phyloP scores from a whole-genome alignment of 768 basidiomycete species.

The Lactarius hatsudake region DNA sequence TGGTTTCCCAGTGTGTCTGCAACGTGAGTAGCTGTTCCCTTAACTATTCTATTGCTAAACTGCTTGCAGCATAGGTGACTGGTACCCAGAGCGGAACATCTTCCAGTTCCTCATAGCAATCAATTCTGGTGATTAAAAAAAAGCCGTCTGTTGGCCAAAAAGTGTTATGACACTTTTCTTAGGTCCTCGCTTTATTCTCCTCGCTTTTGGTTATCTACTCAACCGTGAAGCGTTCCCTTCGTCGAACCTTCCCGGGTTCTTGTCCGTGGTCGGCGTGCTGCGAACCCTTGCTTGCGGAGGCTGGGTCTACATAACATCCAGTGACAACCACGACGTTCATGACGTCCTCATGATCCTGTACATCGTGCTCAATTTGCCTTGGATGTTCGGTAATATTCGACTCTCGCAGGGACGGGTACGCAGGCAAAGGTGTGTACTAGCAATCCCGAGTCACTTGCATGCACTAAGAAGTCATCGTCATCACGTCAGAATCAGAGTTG shows the following conservation, averaged over 20 bases:
- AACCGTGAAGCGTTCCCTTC: constrained; percentile 42
- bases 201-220: constrained; percentile 61
- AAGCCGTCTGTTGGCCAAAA: background rate
- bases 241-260: constrained; percentile 42
- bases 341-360: constrained; percentile 88
- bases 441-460: background rate
- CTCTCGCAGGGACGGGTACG: constrained; percentile 53
- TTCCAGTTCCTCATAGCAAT: constrained; percentile 89
- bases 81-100: constrained; percentile 80
- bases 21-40: constrained; percentile 47
- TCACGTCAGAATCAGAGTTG: constrained; percentile 47
- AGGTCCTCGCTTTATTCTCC: constrained; percentile 69
- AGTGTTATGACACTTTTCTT: background rate
- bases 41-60: background rate
- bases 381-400: constrained; percentile 73
- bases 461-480: constrained; percentile 1
- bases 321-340: constrained; percentile 79
- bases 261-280: constrained; percentile 61
- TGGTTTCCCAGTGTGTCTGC: constrained; percentile 92
- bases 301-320: constrained; percentile 89
- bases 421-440: constrained; percentile 48
- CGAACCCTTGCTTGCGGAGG: constrained; percentile 84
- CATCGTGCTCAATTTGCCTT: constrained; percentile 80
- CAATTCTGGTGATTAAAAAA: constrained; percentile 54
- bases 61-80: constrained; percentile 75